Conservation (phyloP, 2,329 filamentous ascomycete genomes). For the Pseudofabraea citricarpa region DNA sequence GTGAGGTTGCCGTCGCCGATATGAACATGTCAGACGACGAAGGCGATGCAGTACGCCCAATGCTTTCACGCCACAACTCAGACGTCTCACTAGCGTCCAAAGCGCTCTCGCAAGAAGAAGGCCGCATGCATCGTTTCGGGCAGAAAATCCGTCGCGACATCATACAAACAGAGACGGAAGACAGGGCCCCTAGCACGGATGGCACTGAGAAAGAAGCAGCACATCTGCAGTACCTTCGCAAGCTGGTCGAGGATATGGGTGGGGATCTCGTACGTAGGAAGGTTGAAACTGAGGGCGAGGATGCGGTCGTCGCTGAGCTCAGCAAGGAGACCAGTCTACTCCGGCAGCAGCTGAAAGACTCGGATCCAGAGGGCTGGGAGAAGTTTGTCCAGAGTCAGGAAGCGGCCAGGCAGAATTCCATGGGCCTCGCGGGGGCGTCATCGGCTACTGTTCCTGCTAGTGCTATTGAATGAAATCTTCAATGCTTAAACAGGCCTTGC, state of each 20-base stretch:
- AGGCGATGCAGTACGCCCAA: constrained; percentile 32
- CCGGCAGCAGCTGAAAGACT: constrained; percentile 44
- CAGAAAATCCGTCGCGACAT: constrained; percentile 62
- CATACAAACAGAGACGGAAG: constrained; percentile 35
- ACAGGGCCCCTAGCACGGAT: constrained; percentile 32
- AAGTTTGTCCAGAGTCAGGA: constrained; percentile 57
- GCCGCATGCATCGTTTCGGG: constrained; percentile 63
- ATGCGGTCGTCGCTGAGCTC: constrained; percentile 56
- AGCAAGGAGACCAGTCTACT: constrained; percentile 38
- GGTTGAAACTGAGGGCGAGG: constrained; percentile 44
- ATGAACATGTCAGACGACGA: constrained; percentile 34
- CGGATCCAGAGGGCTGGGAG: constrained; percentile 63
- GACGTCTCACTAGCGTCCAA: constrained; percentile 65
- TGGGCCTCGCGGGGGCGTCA: constrained; percentile 10
- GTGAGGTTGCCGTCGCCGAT: constrained; percentile 15
- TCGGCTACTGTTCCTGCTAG: constrained; percentile 8
- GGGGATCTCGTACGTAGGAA: constrained; percentile 52
- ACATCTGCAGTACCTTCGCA: constrained; percentile 44
- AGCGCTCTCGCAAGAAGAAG: constrained; percentile 63
- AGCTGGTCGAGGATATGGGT: constrained; percentile 58
- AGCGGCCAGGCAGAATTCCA: constrained; percentile 21
- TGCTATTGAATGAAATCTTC: constrained; percentile 19
- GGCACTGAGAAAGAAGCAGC: constrained; percentile 28
- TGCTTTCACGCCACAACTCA: constrained; percentile 53
- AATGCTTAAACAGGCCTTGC: no score